These are phyloP conservation scores for Apiospora rasikravindrae DNA, from an alignment of 2,329 filamentous ascomycete species.

Conservation along the genomic window DNA sequence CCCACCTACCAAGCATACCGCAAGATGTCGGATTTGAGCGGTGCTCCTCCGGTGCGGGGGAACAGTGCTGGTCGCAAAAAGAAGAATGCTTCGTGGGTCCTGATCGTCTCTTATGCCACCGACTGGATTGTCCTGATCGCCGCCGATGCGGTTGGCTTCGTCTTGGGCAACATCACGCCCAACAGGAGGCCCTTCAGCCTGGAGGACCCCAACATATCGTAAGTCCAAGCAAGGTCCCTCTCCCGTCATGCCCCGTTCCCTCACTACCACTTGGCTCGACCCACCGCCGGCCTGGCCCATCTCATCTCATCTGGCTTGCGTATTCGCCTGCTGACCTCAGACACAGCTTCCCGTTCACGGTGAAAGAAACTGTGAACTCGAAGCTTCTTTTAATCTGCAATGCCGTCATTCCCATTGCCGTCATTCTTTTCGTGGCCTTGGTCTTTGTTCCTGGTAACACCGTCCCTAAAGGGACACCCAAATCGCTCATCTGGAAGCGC, in stretches of 20 bases:
- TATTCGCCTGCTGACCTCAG: not conserved
- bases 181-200: slow-evolving; percentile 75
- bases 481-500: slow-evolving; percentile 72
- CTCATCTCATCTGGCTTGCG: slow-evolving; percentile 20
- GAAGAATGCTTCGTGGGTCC: slow-evolving; percentile 34
- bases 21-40: slow-evolving; percentile 35
- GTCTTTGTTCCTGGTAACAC: slow-evolving; percentile 75
- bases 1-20: slow-evolving; percentile 33
- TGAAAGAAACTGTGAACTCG: slow-evolving; percentile 74
- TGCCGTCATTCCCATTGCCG: slow-evolving; percentile 66
- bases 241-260: slow-evolving; percentile 20
- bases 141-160: slow-evolving; percentile 63
- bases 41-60: too few species aligned
- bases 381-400: slow-evolving; percentile 68
- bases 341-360: slow-evolving; percentile 69
- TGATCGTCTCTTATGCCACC: slow-evolving; percentile 70
- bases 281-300: slow-evolving; percentile 1
- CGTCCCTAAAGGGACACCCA: slow-evolving; percentile 66
- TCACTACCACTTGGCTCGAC: not conserved
- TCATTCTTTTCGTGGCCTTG: slow-evolving; percentile 73
- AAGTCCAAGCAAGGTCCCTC: slow-evolving; percentile 33
- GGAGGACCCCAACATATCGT: slow-evolving; percentile 78
- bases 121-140: slow-evolving; percentile 75
- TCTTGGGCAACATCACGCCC: slow-evolving; percentile 64
- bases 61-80: slow-evolving; percentile 24